Evolutionary conservation across 441 rosid species (phyloP), one percentile per base, ranked within the genome.

Genomic region (Gossypium davidsonii): DNA sequence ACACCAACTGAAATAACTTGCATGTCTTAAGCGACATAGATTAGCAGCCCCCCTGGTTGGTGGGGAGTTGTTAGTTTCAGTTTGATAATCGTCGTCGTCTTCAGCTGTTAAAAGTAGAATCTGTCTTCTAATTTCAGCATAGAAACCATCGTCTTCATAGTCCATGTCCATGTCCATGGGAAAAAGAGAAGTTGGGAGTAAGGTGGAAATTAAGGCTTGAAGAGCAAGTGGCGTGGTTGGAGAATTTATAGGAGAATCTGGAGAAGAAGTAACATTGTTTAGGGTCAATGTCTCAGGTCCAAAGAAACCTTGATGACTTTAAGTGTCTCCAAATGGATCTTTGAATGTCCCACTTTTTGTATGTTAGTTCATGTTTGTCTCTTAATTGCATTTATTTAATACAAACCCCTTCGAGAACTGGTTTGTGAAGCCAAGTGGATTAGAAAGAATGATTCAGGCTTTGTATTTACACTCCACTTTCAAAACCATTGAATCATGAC

Each of bases 71-170:
- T 20, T 14, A 34, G 5, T 39, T 64, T 34, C 62, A 4, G 25
- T 44, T 28, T 2, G 52, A 26, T 42, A 44, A 42, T 76, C 81
- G 1, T 66, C 77, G 3, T 77, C 85, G 15, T 88, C 86, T 14
- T 87, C 87, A 1, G 85, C 86, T 5, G 81, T 85, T 73, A 88
- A 62, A 39, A 83, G 76, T 60, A 85, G 78, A 74, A 85, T 70
- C 79, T 84, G 86, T 79, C 71, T 76, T 72, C 72, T 72, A 60
- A 88, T 80, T 52, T 84, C 85, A 0, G 77, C 78, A 6, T 81
- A 86, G 75, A 78, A 80, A 23, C 39, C 78, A 23, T 86, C 89
- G 0, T 83, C 86, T 15, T 86, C 80, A 10, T 72, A 39, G 23
- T 23, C 51, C 44, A 34, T 26, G 72, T 39, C 70, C 71, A 56